Evolutionary conservation across 2,329 filamentous ascomycete species (phyloP).

Genomic region (Trichoderma aggressivum): DNA sequence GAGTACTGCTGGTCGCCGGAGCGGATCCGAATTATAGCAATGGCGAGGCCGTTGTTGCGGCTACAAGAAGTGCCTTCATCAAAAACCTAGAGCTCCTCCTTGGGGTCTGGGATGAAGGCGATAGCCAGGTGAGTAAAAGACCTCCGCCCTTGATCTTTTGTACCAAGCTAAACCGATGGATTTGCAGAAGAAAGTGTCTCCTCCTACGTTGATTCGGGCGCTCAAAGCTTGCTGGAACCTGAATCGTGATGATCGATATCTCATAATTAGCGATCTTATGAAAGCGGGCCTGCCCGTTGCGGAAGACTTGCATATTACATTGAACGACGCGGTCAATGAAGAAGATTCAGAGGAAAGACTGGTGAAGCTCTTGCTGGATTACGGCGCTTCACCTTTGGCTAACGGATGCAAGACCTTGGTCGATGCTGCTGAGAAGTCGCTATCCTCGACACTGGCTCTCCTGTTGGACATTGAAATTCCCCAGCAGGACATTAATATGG

Average conservation of each 20-base stretch:
- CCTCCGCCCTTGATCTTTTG: background rate
- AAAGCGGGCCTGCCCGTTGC: conserved; percentile 46
- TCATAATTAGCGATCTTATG: conserved; percentile 49
- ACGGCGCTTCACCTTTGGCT: conserved; percentile 50
- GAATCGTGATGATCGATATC: conserved; percentile 45
- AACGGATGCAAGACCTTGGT: conserved; percentile 53
- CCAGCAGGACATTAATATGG: conserved; percentile 41
- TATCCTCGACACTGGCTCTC: conserved; percentile 39
- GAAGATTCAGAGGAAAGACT: conserved; percentile 47
- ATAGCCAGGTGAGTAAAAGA: conserved; percentile 36
- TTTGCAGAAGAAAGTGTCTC: conserved; percentile 44
- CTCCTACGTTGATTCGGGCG: conserved; percentile 46
- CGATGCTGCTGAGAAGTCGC: conserved; percentile 43
- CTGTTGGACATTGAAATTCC: conserved; percentile 43
- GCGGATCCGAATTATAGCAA: conserved; percentile 54
- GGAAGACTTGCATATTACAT: conserved; percentile 48
- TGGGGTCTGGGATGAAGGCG: conserved; percentile 41
- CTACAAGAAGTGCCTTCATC: conserved; percentile 50
- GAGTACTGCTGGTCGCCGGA: conserved; percentile 49
- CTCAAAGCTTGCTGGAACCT: conserved; percentile 55
- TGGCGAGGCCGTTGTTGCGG: conserved; percentile 54
- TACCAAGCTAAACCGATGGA: background rate
- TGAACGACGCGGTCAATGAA: conserved; percentile 53
- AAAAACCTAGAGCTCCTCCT: conserved; percentile 50
- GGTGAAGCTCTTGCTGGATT: conserved; percentile 45